Evolutionary conservation across 805 yeast genomes (phyloP).

Genomic region (Dipodascus albidus): DNA sequence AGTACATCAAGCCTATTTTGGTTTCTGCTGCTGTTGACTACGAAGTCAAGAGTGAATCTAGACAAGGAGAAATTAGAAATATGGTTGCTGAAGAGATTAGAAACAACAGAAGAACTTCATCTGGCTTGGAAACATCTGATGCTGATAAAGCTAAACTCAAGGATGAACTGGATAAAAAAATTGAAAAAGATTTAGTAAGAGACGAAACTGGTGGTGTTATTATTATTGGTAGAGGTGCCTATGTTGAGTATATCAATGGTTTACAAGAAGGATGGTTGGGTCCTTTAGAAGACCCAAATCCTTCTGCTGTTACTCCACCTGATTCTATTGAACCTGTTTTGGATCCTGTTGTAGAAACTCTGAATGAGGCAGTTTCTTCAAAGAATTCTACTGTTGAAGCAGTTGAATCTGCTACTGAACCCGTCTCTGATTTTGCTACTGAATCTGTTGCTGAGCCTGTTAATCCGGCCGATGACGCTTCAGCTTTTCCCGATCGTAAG

Average conservation of each 20-base stretch:
- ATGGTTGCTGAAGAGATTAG: slow-evolving; percentile 77
- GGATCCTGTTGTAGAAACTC: slow-evolving; percentile 2
- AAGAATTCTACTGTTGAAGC: not conserved
- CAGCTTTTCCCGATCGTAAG: slow-evolving; percentile 13
- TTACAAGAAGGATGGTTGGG: slow-evolving; percentile 92
- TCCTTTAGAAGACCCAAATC: slow-evolving; percentile 52
- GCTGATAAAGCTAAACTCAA: slow-evolving; percentile 5
- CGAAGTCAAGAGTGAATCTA: slow-evolving; percentile 60
- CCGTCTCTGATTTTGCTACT: not conserved
- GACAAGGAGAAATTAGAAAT: slow-evolving; percentile 83
- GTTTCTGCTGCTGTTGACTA: slow-evolving; percentile 78
- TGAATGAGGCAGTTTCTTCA: not conserved
- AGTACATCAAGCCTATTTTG: slow-evolving; percentile 74
- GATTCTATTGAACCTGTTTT: slow-evolving; percentile 7
- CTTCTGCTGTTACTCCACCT: slow-evolving; percentile 14
- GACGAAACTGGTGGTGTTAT: slow-evolving; percentile 69
- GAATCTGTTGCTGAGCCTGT: not conserved
- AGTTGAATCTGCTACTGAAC: not conserved
- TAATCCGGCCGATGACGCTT: not conserved
- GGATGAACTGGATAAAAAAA: slow-evolving; percentile 23
- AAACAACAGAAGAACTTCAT: slow-evolving; percentile 40
- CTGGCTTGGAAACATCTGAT: slow-evolving; percentile 20
- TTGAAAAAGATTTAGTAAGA: slow-evolving; percentile 26
- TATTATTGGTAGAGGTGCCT: slow-evolving; percentile 92
- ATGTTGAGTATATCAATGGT: slow-evolving; percentile 83